Percentiles rank a stretch among this genome's conserved stretches.
These are phyloP conservation scores for Singerocomus inundabilis DNA, from an alignment of 1,284 basidiomycete species.

Conservation along the genomic window DNA sequence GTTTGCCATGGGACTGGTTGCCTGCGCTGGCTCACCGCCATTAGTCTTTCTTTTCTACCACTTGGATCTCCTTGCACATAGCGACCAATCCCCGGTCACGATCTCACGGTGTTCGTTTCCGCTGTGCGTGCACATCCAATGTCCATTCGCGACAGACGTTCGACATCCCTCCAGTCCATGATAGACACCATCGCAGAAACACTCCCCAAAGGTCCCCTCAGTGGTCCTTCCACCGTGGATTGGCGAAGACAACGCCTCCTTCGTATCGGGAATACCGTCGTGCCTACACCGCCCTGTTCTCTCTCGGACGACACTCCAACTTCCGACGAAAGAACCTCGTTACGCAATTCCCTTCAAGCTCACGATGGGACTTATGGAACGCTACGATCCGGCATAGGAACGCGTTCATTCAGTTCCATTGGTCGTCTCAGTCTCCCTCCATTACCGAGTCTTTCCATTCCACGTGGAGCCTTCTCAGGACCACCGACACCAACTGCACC, in stretches of 20 bases:
- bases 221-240: slow-evolving; percentile 30
- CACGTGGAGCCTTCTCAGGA: slow-evolving; percentile 17
- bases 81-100: neutral
- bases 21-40: too few relatives aligned
- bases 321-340: slow-evolving; percentile 20
- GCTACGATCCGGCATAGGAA: slow-evolving; percentile 3
- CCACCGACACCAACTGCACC: slow-evolving; percentile 17
- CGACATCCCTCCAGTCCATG: slow-evolving; percentile 23
- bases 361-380: slow-evolving; percentile 21
- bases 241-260: slow-evolving; percentile 35
- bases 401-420: slow-evolving; percentile 15
- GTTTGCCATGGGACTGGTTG: too few relatives aligned
- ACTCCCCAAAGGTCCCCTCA: slow-evolving; percentile 27
- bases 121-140: slow-evolving; percentile 11
- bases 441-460: slow-evolving; percentile 8
- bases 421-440: slow-evolving; percentile 10
- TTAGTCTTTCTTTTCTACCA: too few relatives aligned
- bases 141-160: slow-evolving; percentile 19
- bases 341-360: slow-evolving; percentile 6
- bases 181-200: slow-evolving; percentile 5
- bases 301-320: neutral
- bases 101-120: neutral
- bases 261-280: slow-evolving; percentile 21
- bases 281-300: neutral
- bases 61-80: too few relatives aligned